These are phyloP conservation scores for Lathyrus tuberosus DNA, from an alignment of 306 rosid species.

Conservation along the genomic window DNA sequence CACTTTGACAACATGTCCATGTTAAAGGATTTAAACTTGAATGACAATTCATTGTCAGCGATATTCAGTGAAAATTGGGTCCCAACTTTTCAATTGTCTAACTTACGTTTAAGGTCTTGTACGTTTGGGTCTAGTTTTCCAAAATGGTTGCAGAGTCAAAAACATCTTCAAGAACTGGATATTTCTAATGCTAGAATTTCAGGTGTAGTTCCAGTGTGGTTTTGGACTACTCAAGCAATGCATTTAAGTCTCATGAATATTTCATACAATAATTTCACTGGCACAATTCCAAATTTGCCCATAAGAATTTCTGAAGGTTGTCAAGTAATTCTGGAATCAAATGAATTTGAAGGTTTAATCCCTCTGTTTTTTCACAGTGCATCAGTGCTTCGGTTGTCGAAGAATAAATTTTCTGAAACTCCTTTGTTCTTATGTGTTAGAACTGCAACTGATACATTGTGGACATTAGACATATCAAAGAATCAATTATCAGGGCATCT, in stretches of 20 bases:
- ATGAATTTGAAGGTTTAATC: conserved; percentile 6
- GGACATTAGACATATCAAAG: neutral
- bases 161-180: neutral
- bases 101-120: neutral
- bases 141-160: conserved; percentile 24
- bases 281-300: neutral
- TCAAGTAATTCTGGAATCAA: neutral
- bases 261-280: neutral
- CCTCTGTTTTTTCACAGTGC: neutral
- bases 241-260: neutral
- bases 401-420: neutral
- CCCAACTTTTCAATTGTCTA: neutral
- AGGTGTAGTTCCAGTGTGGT: neutral
- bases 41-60: neutral
- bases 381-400: neutral
- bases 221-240: neutral
- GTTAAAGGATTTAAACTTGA: neutral
- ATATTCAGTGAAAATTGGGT: conserved; percentile 6
- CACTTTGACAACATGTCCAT: conserved; percentile 1
- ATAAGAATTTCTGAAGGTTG: neutral
- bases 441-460: neutral
- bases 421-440: neutral
- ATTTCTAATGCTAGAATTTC: neutral
- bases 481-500: neutral
- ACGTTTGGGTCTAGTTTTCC: conserved; percentile 25